Conservation (phyloP, 2,329 filamentous ascomycete genomes). For the Penicillium sp. region DNA sequence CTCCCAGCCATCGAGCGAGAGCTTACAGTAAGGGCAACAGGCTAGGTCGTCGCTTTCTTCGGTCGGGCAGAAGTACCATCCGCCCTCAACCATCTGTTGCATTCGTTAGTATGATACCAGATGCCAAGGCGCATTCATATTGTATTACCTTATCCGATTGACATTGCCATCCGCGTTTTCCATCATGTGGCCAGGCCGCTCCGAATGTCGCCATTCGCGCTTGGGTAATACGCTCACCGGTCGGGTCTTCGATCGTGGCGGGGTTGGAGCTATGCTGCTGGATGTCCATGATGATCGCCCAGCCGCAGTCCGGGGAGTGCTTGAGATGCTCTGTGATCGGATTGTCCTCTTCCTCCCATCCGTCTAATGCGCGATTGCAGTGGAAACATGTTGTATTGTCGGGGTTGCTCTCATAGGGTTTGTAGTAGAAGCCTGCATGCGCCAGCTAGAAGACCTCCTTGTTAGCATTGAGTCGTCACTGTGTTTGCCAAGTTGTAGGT, state of each 20-base stretch:
- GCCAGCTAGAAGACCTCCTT: conserved; percentile 60
- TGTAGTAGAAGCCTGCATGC: conserved; percentile 85
- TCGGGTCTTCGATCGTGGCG: conserved; percentile 65
- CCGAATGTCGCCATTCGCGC: conserved; percentile 80
- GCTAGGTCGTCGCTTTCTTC: conserved; percentile 81
- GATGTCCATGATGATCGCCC: conserved; percentile 71
- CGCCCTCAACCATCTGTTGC: conserved; percentile 73
- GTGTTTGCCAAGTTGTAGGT: conserved; percentile 5
- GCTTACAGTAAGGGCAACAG: conserved; percentile 82
- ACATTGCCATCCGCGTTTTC: conserved; percentile 81
- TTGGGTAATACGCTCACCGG: conserved; percentile 63
- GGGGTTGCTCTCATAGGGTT: conserved; percentile 66
- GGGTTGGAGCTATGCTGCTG: conserved; percentile 40
- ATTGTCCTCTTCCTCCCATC: conserved; percentile 85
- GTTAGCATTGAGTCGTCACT: conserved; percentile 1
- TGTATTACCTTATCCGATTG: conserved; percentile 77
- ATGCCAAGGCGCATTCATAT: conserved; percentile 16
- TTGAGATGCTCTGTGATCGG: conserved; percentile 80
- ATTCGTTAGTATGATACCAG: conserved; percentile 11
- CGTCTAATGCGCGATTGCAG: conserved; percentile 77
- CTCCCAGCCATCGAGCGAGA: conserved; percentile 93
- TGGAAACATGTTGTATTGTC: conserved; percentile 91
- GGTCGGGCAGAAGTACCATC: conserved; percentile 89
- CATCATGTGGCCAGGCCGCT: conserved; percentile 83
- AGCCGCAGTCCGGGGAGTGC: conserved; percentile 77